Evolutionary conservation across 305 asterid species (phyloP).

Genomic region (Withania somnifera): DNA sequence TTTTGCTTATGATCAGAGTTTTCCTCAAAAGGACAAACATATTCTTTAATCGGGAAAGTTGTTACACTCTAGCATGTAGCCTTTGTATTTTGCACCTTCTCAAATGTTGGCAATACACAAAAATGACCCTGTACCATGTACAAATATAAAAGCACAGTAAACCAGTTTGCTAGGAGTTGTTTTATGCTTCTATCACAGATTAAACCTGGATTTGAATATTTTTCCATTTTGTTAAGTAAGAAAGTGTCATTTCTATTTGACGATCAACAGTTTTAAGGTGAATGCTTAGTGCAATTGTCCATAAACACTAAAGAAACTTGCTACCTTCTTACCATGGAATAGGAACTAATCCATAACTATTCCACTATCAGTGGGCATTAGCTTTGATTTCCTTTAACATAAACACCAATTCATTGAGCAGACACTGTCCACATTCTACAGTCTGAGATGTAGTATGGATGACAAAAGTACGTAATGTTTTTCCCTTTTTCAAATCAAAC

Average conservation of each 20-base stretch:
- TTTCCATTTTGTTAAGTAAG: background rate
- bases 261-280: background rate
- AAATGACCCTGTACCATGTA: background rate
- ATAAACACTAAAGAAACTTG: background rate
- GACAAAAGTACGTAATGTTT: background rate
- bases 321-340: too few relatives aligned
- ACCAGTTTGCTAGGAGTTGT: background rate
- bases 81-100: background rate
- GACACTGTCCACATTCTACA: background rate
- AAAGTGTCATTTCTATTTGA: background rate
- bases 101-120: background rate
- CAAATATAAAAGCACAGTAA: background rate
- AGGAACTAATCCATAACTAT: too few relatives aligned
- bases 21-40: background rate
- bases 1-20: background rate
- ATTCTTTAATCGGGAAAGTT: background rate
- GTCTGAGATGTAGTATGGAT: background rate
- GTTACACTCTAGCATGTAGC: background rate
- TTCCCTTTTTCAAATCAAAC: too few relatives aligned
- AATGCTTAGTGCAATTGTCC: background rate
- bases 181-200: background rate
- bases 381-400: background rate
- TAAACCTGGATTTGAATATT: background rate
- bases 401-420: background rate
- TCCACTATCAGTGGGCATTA: background rate